A percentile compares a stretch with the other conserved stretches of the same genome.
phyloP scores from a whole-genome alignment of 306 rosid species.

The Cucurbita argyrosperma region DNA sequence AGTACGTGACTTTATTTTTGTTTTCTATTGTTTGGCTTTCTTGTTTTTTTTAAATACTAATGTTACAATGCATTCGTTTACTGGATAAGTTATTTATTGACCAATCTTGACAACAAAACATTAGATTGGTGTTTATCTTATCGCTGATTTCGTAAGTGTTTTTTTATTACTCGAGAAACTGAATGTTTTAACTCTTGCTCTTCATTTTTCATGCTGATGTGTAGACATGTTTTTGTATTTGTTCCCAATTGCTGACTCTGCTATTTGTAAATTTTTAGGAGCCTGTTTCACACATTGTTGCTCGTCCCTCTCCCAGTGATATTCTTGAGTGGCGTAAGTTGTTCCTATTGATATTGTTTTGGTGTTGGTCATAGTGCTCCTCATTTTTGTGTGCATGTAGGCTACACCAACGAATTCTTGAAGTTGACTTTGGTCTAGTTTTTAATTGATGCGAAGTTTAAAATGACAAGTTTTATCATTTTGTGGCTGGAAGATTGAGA shows the following conservation, averaged over 20 bases:
- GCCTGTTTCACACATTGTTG: constrained; percentile 95
- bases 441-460: background rate
- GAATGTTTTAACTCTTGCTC: background rate
- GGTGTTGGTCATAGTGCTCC: background rate
- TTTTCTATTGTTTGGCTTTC: background rate
- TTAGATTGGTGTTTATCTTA: background rate
- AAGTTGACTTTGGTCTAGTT: background rate
- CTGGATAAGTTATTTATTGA: background rate
- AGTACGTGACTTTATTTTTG: constrained; percentile 17
- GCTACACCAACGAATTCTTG: background rate
- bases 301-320: constrained; percentile 84
- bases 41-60: background rate
- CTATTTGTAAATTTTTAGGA: constrained; percentile 38
- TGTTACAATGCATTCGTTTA: background rate
- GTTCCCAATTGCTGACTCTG: constrained; percentile 7
- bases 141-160: background rate
- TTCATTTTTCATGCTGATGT: background rate
- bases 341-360: background rate
- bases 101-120: background rate
- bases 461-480: background rate
- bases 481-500: background rate
- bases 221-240: background rate
- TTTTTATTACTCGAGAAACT: background rate
- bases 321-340: constrained; percentile 99
- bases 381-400: background rate